Evolutionary conservation across 108 stramenopile species (phyloP).

Genomic region (Epithemia pelagica): DNA sequence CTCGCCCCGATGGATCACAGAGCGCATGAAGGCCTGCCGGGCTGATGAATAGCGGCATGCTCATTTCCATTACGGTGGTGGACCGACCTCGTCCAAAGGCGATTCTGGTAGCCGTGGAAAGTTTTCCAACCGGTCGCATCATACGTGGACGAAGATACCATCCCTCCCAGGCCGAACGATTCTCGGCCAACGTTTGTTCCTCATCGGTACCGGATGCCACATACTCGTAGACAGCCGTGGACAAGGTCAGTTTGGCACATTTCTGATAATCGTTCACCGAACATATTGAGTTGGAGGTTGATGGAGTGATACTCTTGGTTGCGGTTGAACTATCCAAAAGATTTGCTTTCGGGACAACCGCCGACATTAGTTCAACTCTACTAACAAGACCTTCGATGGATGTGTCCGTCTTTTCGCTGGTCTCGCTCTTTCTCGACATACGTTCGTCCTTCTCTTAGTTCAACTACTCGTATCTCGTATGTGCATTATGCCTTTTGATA

Average conservation of each 20-base stretch:
- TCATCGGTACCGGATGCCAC: constrained; percentile 71
- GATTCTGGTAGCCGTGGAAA: constrained; percentile 34
- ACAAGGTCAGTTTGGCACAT: constrained; percentile 33
- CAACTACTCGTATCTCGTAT: too few relatives aligned
- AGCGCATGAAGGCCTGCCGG: constrained; percentile 78
- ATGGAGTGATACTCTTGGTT: neutral
- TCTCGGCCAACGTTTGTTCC: constrained; percentile 60
- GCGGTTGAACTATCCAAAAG: neutral
- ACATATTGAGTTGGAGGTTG: neutral
- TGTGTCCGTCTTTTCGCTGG: too few relatives aligned
- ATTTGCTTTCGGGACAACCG: too few relatives aligned
- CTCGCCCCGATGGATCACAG: constrained; percentile 26
- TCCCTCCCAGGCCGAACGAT: constrained; percentile 42
- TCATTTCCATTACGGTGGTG: constrained; percentile 11
- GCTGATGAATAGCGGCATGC: constrained; percentile 60
- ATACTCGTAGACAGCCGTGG: constrained; percentile 60
- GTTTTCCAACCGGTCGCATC: constrained; percentile 44
- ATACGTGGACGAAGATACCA: constrained; percentile 75
- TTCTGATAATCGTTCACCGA: constrained; percentile 50
- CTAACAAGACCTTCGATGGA: too few relatives aligned
- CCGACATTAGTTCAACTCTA: too few relatives aligned
- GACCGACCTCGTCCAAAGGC: constrained; percentile 26
- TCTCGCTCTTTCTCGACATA: too few relatives aligned
- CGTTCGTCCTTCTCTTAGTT: too few relatives aligned
- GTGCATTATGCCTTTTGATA: too few relatives aligned